Conservation (phyloP, 805 yeast species). For the Saccharomycopsis sp. region DNA sequence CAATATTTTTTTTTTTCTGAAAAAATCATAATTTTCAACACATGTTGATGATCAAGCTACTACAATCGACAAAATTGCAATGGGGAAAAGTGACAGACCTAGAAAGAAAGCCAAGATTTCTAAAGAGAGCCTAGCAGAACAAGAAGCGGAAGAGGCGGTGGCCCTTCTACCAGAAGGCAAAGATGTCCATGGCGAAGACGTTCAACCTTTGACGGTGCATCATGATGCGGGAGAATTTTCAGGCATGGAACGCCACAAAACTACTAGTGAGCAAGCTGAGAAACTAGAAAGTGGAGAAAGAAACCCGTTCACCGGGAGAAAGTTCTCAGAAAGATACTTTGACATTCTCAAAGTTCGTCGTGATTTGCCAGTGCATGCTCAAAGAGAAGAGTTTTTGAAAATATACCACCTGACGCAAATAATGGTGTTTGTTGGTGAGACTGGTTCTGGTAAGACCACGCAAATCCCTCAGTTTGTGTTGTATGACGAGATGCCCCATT, state of each 20-base stretch:
- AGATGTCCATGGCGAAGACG: constrained; percentile 1
- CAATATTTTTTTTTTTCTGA: too few relatives aligned
- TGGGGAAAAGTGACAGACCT: constrained; percentile 16
- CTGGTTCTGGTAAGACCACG: constrained; percentile 98
- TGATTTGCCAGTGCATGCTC: constrained; percentile 88
- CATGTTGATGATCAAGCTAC: too few relatives aligned
- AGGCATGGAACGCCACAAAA: constrained; percentile 46
- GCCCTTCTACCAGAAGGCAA: constrained; percentile 5
- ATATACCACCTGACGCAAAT: constrained; percentile 83
- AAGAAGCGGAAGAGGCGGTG: constrained; percentile 26
- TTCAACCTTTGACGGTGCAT: not conserved
- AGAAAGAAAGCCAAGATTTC: constrained; percentile 24
- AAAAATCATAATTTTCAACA: too few relatives aligned
- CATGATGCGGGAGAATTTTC: constrained; percentile 30
- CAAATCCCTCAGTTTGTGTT: constrained; percentile 94
- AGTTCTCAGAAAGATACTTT: constrained; percentile 57
- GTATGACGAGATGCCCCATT: constrained; percentile 74
- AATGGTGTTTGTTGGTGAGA: constrained; percentile 98
- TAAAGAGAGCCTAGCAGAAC: constrained; percentile 23
- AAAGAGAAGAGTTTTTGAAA: constrained; percentile 77
- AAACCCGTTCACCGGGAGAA: constrained; percentile 75
- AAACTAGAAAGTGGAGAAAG: constrained; percentile 44
- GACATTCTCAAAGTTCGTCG: constrained; percentile 73
- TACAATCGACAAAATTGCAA: too few relatives aligned
- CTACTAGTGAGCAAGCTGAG: constrained; percentile 58